Evolutionary conservation across 2,329 filamentous ascomycete genomes (phyloP), one percentile per base, ranked within the genome.

Genomic region (Trichoderma lentiforme): DNA sequence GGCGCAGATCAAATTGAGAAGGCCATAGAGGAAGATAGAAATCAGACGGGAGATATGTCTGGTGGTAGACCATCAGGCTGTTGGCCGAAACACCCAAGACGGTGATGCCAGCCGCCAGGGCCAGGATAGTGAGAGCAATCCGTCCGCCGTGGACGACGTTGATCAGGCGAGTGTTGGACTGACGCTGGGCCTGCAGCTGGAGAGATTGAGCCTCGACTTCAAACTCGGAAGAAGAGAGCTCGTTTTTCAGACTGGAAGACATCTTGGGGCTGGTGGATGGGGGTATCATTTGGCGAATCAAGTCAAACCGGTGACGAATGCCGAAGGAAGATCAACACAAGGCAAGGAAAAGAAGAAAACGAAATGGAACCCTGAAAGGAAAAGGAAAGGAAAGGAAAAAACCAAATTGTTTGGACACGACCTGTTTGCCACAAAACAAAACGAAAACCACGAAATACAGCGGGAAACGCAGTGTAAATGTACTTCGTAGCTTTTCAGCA

Each of bases 21-120:
- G 89, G 89, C 89, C 89, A 91, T 63, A 91, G 77, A 12, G 88
- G 82, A 21, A 90, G 82, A 26, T 86, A 76, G 75, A 83, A 87
- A 60, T 84, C 82, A 21, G 78, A 77, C 1, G 85, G 76, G 18
- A 87, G 77, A 71, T 86, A 83, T 2, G 89, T 91, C 32, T 80
- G 80, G 74, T 88, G 83, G 80, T 89, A 91, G 47, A 88, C 85
- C 34, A 83, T 79, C 56, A 90, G 79, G 6, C 86, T 83, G 77
- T 90, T 83, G 74, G 83, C 86, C 3, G 88, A 84, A 12, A 89
- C 83, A 30, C 85, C 88, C 8, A 91, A 80, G 66, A 88, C 83
- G 21, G 83, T 84, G 74, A 90, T 76, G 71, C 85, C 84, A 68
- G 85, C 83, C 21, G 85, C 81, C 21, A 90, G 80, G 32, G 85